phyloP scores from a whole-genome alignment of 352 stramenopile species.

The Phytophthora capsici region DNA sequence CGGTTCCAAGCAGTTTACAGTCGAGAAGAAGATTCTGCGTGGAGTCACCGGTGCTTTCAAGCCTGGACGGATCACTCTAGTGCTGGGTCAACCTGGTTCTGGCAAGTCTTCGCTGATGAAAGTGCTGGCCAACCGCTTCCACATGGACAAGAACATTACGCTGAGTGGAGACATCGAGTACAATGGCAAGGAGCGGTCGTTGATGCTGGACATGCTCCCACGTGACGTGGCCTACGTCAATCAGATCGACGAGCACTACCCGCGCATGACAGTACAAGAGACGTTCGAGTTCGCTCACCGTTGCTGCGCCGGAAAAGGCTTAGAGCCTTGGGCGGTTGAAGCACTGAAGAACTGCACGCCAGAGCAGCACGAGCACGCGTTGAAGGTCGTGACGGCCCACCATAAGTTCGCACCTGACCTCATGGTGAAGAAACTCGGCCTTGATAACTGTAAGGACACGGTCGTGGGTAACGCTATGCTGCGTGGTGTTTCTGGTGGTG shows the following conservation, averaged over 20 bases:
- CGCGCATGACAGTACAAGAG: conserved; percentile 50
- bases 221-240: conserved; percentile 55
- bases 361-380: conserved; percentile 43
- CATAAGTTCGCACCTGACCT: conserved; percentile 33
- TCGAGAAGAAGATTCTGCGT: conserved; percentile 57
- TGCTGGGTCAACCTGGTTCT: conserved; percentile 40
- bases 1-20: conserved; percentile 23
- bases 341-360: conserved; percentile 22
- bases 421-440: conserved; percentile 55
- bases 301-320: conserved; percentile 38
- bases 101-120: conserved; percentile 45
- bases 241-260: conserved; percentile 25
- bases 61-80: conserved; percentile 60
- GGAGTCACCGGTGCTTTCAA: conserved; percentile 49
- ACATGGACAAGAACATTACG: conserved; percentile 47
- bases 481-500: conserved; percentile 69
- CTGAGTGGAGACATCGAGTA: conserved; percentile 50
- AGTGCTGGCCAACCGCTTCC: conserved; percentile 58
- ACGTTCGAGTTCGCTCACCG: conserved; percentile 59
- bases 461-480: conserved; percentile 64
- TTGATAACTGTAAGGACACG: conserved; percentile 62
- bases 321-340: conserved; percentile 38
- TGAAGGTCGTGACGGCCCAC: conserved; percentile 37
- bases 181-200: conserved; percentile 45
- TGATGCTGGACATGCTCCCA: conserved; percentile 38